phyloP scores from a whole-genome alignment of 2,329 filamentous ascomycete species.

The Apiospora hydei region DNA sequence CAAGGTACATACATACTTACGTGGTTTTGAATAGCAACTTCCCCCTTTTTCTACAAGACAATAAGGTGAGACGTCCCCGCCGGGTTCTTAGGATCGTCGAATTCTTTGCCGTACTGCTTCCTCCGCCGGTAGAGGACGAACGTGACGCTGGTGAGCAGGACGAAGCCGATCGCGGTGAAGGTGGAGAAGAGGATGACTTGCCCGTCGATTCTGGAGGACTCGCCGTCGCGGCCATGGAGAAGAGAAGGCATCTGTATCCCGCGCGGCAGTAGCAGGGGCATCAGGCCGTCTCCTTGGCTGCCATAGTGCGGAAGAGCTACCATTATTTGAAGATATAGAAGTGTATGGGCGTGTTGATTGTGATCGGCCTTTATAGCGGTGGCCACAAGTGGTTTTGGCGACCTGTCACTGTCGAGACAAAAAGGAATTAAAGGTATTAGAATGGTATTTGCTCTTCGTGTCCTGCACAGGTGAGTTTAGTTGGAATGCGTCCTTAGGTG shows the following conservation, averaged over 20 bases:
- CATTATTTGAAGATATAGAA: not conserved
- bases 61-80: not conserved
- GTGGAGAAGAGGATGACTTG: not conserved
- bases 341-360: not conserved
- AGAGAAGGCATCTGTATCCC: not conserved
- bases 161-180: not conserved
- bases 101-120: not conserved
- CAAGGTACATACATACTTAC: no score
- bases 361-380: not conserved
- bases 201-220: not conserved
- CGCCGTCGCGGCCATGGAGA: not conserved
- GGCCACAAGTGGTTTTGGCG: not conserved
- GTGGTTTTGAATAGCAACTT: no score
- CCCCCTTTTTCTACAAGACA: no score
- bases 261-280: no score
- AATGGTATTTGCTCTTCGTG: not conserved
- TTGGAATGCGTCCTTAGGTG: not conserved
- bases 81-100: not conserved
- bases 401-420: no score
- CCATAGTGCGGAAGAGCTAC: not conserved
- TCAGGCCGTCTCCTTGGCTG: no score
- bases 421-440: no score
- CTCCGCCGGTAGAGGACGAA: not conserved
- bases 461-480: not conserved
- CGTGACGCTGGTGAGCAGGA: not conserved